Conservation (phyloP, 495 filamentous ascomycete genomes). For the Cetradonia linearis region DNA sequence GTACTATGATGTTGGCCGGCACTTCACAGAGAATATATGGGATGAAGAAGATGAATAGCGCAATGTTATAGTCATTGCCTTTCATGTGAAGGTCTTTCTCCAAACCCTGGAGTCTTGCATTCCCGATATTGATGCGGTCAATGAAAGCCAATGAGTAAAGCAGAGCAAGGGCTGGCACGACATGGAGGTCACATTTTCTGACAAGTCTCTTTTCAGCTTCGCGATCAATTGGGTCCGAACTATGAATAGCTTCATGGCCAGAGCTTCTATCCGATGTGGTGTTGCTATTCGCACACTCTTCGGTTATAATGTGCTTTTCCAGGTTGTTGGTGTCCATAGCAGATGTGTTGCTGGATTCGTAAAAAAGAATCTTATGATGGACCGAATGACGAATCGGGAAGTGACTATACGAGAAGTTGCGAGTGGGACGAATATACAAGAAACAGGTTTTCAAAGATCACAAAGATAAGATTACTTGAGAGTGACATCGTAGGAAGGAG, state of each 20-base stretch:
- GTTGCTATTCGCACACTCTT: conserved; percentile 10
- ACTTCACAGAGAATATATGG: conserved; percentile 58
- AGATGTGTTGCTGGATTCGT: not conserved
- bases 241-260: conserved; percentile 4
- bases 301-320: conserved; percentile 9
- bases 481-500: not conserved
- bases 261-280: conserved; percentile 6
- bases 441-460: not conserved
- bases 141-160: conserved; percentile 37
- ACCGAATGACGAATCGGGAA: not conserved
- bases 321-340: conserved; percentile 11
- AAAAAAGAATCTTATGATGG: not conserved
- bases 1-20: conserved; percentile 56
- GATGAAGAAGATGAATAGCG: conserved; percentile 55
- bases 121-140: conserved; percentile 50
- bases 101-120: conserved; percentile 52
- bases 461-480: not conserved
- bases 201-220: conserved; percentile 31
- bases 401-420: not conserved
- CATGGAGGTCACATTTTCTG: conserved; percentile 35
- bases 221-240: conserved; percentile 19
- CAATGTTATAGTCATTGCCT: conserved; percentile 49
- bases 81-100: conserved; percentile 47
- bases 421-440: not conserved
- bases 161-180: conserved; percentile 33